Conservation (phyloP, 805 yeast genomes). For the Clavispora fructus region DNA sequence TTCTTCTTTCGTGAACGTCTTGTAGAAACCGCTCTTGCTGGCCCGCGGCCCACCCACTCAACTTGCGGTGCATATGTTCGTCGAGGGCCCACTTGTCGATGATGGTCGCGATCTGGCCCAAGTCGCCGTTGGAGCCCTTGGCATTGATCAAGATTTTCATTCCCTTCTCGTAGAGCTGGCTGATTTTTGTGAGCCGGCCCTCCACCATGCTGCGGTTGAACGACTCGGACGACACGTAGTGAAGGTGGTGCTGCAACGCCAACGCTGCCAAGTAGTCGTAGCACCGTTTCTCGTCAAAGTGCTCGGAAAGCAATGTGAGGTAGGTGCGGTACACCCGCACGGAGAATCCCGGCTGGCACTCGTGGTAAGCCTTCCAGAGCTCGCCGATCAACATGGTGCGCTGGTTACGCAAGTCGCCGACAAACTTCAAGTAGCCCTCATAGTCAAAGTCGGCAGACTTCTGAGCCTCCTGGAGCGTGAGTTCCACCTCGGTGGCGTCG, state of each 20-base stretch:
- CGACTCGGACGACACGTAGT: constrained; percentile 13
- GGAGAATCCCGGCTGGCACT: constrained; percentile 20
- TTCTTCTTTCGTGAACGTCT: constrained; percentile 15
- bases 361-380: constrained; percentile 32
- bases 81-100: constrained; percentile 35
- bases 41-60: constrained; percentile 18
- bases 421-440: constrained; percentile 28
- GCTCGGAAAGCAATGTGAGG: constrained; percentile 20
- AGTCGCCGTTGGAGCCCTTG: constrained; percentile 22
- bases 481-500: constrained; percentile 2
- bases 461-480: constrained; percentile 23
- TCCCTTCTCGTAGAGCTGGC: constrained; percentile 14
- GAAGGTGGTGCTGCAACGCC: constrained; percentile 8
- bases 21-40: constrained; percentile 19
- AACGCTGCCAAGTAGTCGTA: constrained; percentile 20
- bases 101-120: constrained; percentile 27
- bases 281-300: constrained; percentile 9
- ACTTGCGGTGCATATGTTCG: constrained; percentile 19
- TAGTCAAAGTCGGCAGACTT: constrained; percentile 33
- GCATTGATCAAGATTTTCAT: constrained; percentile 23
- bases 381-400: constrained; percentile 24
- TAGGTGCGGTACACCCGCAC: constrained; percentile 20
- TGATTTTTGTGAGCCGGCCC: constrained; percentile 3
- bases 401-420: constrained; percentile 19
- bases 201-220: constrained; percentile 11